Base-by-base conservation (phyloP, 345 rosid genomes). In the Citropsis articulata region DNA sequence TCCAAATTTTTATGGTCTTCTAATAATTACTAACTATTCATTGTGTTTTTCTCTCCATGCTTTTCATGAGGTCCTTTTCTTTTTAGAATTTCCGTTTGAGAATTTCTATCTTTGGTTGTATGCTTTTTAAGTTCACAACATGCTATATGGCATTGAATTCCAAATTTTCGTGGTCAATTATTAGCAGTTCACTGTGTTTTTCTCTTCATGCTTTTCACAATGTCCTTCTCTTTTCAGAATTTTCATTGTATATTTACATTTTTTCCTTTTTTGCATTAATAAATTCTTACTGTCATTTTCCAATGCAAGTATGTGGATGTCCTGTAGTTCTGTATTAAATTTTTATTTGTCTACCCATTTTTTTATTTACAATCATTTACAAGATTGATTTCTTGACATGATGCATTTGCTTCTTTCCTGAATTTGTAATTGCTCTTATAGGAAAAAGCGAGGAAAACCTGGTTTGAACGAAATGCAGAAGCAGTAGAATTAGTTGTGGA, bases 391-490 rank as follows among this genome's bases (percentile, higher is more conserved):
- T 67, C 33, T 35, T 10, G 60, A 40, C 21, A 31, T 70, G 36
- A 6, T 75, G 55, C 45, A 30, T 30, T 27, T 69, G 56, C n/a
- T 70, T 40, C 67, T 24, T 57, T 78, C 24, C 21, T 35, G 62
- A 77, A 76, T 63, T 76, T 19, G 12, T 70, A 67, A 75, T 80
- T 30, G 78, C 16, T 73, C 63, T 63, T 78, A 25, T 72, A 92
- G 99, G 98, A 92, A 75, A 94, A 83, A 86, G 95, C 93, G 35
- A 85, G 88, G 62, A 90, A 89, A 88, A 90, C 85, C 76, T 92
- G 99, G 98, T 84, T 92, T 77, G 91, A 92, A 75, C 86, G 88
- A 71, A 91, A 89, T 84, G 98, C 98, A 2, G 97, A 94, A 86
- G 80, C 90, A 57, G 70, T 92, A 80, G 94, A 91, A 81, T 83